Conservation (phyloP, 2,329 filamentous ascomycete species). For the Monosporascus sp. region DNA sequence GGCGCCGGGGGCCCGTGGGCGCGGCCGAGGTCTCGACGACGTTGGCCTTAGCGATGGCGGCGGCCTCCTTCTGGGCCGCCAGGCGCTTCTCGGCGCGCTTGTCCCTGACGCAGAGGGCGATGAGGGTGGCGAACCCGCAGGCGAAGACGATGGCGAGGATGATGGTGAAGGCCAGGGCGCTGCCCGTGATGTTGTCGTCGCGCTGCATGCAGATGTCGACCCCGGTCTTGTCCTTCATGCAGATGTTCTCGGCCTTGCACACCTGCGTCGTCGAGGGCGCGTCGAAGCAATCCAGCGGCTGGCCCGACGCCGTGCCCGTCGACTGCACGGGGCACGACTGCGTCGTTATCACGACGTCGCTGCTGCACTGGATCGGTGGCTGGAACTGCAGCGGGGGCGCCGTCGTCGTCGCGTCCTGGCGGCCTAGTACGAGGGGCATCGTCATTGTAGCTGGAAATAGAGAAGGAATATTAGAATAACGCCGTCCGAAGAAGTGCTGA, state of each 20-base stretch:
- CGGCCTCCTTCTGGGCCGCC: constrained; percentile 42
- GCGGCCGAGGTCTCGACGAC: constrained; percentile 4
- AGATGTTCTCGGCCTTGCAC: constrained; percentile 41
- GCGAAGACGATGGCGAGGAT: constrained; percentile 39
- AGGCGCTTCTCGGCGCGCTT: constrained; percentile 38
- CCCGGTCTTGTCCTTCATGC: constrained; percentile 35
- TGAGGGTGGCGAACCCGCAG: constrained; percentile 34
- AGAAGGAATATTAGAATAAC: no score
- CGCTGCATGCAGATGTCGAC: constrained; percentile 39
- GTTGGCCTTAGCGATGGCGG: constrained; percentile 43
- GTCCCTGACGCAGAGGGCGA: constrained; percentile 49
- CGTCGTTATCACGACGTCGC: constrained; percentile 28
- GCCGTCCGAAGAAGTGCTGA: constrained; percentile 8
- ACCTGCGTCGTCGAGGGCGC: constrained; percentile 29
- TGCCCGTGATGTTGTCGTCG: constrained; percentile 31
- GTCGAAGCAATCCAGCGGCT: constrained; percentile 34
- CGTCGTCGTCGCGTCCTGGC: constrained; percentile 5
- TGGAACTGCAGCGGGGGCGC: constrained; percentile 1
- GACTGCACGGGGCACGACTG: constrained; percentile 35
- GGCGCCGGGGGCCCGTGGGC: constrained; percentile 1
- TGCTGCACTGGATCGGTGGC: constrained; percentile 19
- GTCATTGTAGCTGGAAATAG: background rate
- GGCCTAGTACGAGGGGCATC: constrained; percentile 2
- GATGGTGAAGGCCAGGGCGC: constrained; percentile 43
- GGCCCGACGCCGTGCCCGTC: constrained; percentile 27